phyloP scores from a whole-genome alignment of 1,284 basidiomycete genomes.

The Erythrobasidium hasegawianum region DNA sequence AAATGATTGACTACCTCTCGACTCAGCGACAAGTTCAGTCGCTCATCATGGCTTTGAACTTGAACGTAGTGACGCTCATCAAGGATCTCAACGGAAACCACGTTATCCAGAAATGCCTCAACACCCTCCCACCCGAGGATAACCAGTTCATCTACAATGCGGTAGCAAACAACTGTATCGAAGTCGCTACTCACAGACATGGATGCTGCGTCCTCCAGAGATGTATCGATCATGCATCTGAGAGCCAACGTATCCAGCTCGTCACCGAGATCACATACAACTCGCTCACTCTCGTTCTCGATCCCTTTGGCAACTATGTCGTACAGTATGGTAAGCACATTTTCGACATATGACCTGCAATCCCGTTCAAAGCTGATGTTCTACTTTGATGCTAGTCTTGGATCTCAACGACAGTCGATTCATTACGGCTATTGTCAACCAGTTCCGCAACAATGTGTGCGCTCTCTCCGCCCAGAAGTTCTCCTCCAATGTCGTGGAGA shows the following conservation, averaged over 20 bases:
- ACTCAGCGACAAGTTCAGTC: slow-evolving; percentile 94
- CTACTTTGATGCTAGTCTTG: slow-evolving; percentile 81
- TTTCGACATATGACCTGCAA: slow-evolving; percentile 8
- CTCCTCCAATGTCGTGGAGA: slow-evolving; percentile 71
- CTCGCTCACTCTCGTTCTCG: slow-evolving; percentile 94
- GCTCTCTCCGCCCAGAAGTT: slow-evolving; percentile 98
- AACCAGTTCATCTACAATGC: slow-evolving; percentile 99
- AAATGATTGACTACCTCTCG: slow-evolving; percentile 99
- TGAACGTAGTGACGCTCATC: slow-evolving; percentile 98
- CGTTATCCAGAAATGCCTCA: slow-evolving; percentile 98
- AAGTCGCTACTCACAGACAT: slow-evolving; percentile 98
- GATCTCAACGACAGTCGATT: slow-evolving; percentile 97
- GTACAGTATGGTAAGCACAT: slow-evolving; percentile 43
- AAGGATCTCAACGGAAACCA: slow-evolving; percentile 99
- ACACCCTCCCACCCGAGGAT: slow-evolving; percentile 94
- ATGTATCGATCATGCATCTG: slow-evolving; percentile 97
- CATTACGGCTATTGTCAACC: slow-evolving; percentile 94
- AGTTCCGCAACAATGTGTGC: slow-evolving; percentile 96
- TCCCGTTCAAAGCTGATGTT: slow-evolving; percentile 5
- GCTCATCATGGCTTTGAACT: slow-evolving; percentile 91
- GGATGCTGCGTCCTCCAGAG: slow-evolving; percentile 98
- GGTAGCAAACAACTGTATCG: slow-evolving; percentile 96
- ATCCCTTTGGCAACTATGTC: slow-evolving; percentile 66
- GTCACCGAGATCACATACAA: slow-evolving; percentile 99
- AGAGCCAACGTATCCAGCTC: slow-evolving; percentile 89